These are phyloP conservation scores for Leishmania aethiopica DNA, from an alignment of 208 protist species.

Conservation along the genomic window DNA sequence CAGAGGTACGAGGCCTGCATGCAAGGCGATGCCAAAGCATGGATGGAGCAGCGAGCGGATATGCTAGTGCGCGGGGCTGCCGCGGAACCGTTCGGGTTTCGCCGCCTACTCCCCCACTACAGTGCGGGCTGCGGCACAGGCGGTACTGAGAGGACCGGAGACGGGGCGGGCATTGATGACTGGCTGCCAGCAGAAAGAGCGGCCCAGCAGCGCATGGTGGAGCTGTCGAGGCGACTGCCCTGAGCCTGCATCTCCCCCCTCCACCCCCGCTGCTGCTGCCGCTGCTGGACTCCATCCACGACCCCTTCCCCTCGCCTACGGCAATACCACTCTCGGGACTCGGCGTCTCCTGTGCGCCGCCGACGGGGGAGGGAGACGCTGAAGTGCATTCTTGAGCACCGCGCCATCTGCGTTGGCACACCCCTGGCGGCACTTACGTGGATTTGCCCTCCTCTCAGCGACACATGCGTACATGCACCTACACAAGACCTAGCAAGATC, in stretches of 20 bases:
- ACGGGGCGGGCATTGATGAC: background rate
- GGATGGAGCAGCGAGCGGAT: constrained; percentile 6
- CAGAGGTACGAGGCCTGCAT: constrained; percentile 18
- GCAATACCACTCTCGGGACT: background rate
- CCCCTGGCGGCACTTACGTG: background rate
- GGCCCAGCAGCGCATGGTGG: constrained; percentile 31
- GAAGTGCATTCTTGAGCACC: background rate
- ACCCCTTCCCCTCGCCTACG: constrained; percentile 4
- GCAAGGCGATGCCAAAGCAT: background rate
- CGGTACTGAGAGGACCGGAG: background rate
- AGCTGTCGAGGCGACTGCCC: constrained; percentile 23
- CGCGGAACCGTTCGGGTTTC: constrained; percentile 16
- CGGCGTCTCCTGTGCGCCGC: background rate
- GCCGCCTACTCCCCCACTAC: constrained; percentile 38
- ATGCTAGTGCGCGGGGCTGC: constrained; percentile 6
- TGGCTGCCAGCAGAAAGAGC: constrained; percentile 35
- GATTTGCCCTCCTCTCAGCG: background rate
- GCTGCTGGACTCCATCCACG: background rate
- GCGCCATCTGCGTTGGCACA: background rate
- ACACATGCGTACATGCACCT: background rate
- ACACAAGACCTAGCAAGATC: background rate
- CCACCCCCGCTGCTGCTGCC: background rate
- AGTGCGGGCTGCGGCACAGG: background rate
- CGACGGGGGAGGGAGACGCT: background rate
- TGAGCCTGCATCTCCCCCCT: constrained; percentile 1